Conservation (phyloP, 2,329 filamentous ascomycete genomes). For the Hypoxylon sp. region DNA sequence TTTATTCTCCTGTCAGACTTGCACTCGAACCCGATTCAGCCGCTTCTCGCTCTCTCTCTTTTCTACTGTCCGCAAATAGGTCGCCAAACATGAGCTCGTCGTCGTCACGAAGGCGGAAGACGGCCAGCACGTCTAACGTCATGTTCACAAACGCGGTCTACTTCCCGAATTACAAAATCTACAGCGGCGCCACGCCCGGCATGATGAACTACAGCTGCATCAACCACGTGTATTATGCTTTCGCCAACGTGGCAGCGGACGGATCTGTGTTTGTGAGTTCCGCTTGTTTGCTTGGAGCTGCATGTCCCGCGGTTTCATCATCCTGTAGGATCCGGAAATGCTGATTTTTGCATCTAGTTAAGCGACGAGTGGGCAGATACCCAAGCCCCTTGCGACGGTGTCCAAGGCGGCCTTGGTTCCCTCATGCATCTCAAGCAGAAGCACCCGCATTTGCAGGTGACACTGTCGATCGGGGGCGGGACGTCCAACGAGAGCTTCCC, state of each 20-base stretch:
- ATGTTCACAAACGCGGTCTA: conserved; percentile 83
- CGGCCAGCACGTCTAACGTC: conserved; percentile 63
- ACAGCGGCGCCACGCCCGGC: conserved; percentile 79
- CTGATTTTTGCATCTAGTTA: conserved; percentile 65
- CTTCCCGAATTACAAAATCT: conserved; percentile 85
- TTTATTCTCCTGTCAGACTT: conserved; percentile 5
- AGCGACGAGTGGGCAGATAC: conserved; percentile 85
- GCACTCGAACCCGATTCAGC: conserved; percentile 15
- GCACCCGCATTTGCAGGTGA: conserved; percentile 79
- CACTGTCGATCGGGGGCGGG: conserved; percentile 82
- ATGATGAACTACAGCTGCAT: conserved; percentile 82
- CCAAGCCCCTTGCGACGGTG: conserved; percentile 79
- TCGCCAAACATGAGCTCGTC: conserved; percentile 58
- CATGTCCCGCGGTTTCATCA: conserved; percentile 24
- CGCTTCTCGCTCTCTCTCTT: conserved; percentile 8
- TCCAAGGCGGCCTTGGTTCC: conserved; percentile 79
- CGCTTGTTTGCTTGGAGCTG: conserved; percentile 24
- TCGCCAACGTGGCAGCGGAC: conserved; percentile 80
- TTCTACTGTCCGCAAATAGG: not conserved
- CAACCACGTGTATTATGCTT: conserved; percentile 87
- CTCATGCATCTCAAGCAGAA: conserved; percentile 80
- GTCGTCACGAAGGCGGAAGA: conserved; percentile 62
- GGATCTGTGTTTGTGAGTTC: conserved; percentile 80
- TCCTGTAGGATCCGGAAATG: conserved; percentile 24
- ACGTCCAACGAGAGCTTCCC: conserved; percentile 77